Percentiles rank a stretch among this genome's conserved stretches.
phyloP scores from a whole-genome alignment of 176 grass and related monocot species.

The Hyparrhenia diplandra region DNA sequence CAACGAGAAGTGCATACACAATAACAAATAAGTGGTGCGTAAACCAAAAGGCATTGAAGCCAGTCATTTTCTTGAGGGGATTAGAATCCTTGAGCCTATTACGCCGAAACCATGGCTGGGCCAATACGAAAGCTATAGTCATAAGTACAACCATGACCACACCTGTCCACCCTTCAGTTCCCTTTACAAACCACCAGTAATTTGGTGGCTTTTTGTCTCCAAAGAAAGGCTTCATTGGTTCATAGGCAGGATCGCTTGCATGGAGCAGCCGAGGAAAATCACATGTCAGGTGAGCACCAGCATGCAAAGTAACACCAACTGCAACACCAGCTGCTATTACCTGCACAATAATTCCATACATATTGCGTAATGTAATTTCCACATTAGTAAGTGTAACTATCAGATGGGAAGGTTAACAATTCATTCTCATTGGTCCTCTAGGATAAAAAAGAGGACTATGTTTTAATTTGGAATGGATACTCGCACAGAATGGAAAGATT shows the following conservation, averaged over 20 bases:
- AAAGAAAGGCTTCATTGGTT: constrained; percentile 80
- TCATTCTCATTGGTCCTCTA: background rate
- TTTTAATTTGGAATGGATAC: background rate
- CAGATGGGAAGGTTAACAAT: background rate
- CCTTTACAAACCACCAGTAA: constrained; percentile 98
- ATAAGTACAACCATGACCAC: constrained; percentile 77
- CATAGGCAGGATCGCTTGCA: constrained; percentile 55
- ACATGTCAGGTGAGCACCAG: constrained; percentile 71
- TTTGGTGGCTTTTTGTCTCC: constrained; percentile 58
- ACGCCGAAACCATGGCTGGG: constrained; percentile 89
- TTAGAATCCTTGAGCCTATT: constrained; percentile 63
- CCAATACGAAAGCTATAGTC: constrained; percentile 69
- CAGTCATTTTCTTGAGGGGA: constrained; percentile 74
- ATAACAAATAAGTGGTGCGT: constrained; percentile 87
- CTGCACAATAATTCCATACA: constrained; percentile 32
- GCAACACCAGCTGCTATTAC: constrained; percentile 80
- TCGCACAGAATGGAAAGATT: background rate
- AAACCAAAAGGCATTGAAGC: constrained; percentile 97
- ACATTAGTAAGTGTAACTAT: background rate
- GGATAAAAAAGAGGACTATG: background rate
- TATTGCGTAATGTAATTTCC: constrained; percentile 20
- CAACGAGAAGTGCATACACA: constrained; percentile 72
- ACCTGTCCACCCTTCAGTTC: constrained; percentile 91
- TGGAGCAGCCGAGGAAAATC: constrained; percentile 84
- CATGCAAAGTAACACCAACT: constrained; percentile 73